A percentile compares a stretch with the other conserved stretches of the same genome.
Conservation (phyloP, 805 yeast genomes). For the Pichia pseudocactophila region DNA sequence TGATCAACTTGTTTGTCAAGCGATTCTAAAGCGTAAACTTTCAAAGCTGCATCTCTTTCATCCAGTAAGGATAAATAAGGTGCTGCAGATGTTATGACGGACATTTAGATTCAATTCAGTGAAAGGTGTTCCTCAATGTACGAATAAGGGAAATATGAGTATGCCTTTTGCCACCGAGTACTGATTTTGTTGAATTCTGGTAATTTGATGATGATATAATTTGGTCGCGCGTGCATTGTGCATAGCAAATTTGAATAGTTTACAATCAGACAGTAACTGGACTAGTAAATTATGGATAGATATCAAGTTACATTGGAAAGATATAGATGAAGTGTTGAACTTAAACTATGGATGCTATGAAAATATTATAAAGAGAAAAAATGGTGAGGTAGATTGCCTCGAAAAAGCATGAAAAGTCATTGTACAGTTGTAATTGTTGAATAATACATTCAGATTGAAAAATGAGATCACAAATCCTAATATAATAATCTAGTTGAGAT, state of each 20-base stretch:
- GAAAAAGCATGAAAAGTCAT: constrained; percentile 1
- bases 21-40: constrained; percentile 76
- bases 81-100: constrained; percentile 62
- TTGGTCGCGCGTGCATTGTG: too few relatives aligned
- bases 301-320: too few relatives aligned
- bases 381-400: neutral
- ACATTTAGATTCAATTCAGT: constrained; percentile 12
- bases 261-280: too few relatives aligned
- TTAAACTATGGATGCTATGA: neutral
- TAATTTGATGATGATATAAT: too few relatives aligned
- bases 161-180: neutral
- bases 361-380: neutral
- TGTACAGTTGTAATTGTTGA: constrained; percentile 1
- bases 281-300: too few relatives aligned
- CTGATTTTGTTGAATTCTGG: too few relatives aligned
- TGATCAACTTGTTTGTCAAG: constrained; percentile 79
- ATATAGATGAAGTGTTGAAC: neutral
- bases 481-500: constrained; percentile 86
- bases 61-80: constrained; percentile 83
- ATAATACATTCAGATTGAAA: neutral
- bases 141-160: too few relatives aligned
- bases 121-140: too few relatives aligned
- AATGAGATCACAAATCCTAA: constrained; percentile 26
- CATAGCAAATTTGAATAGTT: too few relatives aligned
- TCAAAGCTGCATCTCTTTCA: constrained; percentile 71